phyloP scores from a whole-genome alignment of 2,329 filamentous ascomycete species.

The Fonsecaea pugnacius region DNA sequence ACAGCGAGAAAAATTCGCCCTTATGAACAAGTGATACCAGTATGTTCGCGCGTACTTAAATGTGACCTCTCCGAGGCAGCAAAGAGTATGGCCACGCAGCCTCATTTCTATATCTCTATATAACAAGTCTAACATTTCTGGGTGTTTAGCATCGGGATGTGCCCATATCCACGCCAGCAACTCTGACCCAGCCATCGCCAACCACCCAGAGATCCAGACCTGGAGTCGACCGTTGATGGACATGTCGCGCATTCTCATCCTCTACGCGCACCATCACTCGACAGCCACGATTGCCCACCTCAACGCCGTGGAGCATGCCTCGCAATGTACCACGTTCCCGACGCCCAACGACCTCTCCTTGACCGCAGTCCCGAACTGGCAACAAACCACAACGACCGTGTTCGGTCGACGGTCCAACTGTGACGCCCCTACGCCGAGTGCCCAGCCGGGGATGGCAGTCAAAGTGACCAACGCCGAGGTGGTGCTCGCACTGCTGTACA shows the following conservation, averaged over 20 bases:
- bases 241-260: conserved; percentile 1
- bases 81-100: background rate
- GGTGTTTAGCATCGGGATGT: background rate
- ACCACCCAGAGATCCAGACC: background rate
- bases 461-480: conserved; percentile 2
- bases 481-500: conserved; percentile 4
- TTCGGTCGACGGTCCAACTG: background rate
- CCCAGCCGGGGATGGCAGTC: background rate
- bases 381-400: background rate
- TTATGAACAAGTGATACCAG: conserved; percentile 1
- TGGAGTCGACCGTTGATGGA: conserved; percentile 1
- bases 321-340: background rate
- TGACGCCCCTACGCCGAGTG: background rate
- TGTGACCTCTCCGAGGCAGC: background rate
- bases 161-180: background rate
- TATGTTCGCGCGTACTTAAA: conserved; percentile 5
- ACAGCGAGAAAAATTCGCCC: background rate
- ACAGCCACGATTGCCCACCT: background rate
- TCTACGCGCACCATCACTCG: conserved; percentile 8
- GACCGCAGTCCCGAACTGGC: conserved; percentile 11
- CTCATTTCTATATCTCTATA: background rate
- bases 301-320: background rate
- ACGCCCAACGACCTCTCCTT: conserved; percentile 13
- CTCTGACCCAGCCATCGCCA: conserved; percentile 7
- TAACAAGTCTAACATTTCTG: background rate